phyloP scores from a whole-genome alignment of 1,284 basidiomycete species.

The Microbotryomycetes sp. region DNA sequence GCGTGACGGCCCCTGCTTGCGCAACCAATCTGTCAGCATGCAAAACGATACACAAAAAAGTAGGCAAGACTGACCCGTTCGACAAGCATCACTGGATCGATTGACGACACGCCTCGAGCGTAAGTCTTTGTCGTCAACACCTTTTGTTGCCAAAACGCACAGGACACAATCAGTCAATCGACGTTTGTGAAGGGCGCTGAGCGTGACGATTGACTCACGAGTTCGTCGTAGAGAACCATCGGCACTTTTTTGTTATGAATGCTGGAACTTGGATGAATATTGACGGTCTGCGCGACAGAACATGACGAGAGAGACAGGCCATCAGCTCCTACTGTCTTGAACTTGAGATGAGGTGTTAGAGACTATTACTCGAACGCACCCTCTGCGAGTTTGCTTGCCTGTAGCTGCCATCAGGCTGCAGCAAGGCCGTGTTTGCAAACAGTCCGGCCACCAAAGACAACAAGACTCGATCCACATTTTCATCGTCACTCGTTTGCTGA shows the following conservation, averaged over 20 bases:
- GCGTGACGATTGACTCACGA: conserved; percentile 52
- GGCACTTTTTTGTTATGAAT: conserved; percentile 70
- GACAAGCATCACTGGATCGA: conserved; percentile 50
- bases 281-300: conserved; percentile 54
- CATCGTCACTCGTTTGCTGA: conserved; percentile 24
- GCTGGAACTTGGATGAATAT: conserved; percentile 79
- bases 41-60: too few relatives aligned
- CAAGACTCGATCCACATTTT: conserved; percentile 38
- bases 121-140: conserved; percentile 78
- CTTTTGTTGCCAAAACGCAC: conserved; percentile 77
- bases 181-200: neutral
- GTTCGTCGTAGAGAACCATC: conserved; percentile 82
- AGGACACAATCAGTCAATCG: neutral
- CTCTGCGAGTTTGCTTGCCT: conserved; percentile 68
- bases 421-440: conserved; percentile 70
- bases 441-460: conserved; percentile 58
- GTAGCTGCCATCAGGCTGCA: conserved; percentile 75
- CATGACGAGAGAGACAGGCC: neutral
- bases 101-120: conserved; percentile 74
- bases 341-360: neutral
- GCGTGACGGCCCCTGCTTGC: too few relatives aligned
- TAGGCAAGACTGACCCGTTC: too few relatives aligned
- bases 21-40: too few relatives aligned
- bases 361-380: conserved; percentile 48
- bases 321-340: neutral